Base-by-base conservation (phyloP, 257 asterid species). In the Gentiana straminea region DNA sequence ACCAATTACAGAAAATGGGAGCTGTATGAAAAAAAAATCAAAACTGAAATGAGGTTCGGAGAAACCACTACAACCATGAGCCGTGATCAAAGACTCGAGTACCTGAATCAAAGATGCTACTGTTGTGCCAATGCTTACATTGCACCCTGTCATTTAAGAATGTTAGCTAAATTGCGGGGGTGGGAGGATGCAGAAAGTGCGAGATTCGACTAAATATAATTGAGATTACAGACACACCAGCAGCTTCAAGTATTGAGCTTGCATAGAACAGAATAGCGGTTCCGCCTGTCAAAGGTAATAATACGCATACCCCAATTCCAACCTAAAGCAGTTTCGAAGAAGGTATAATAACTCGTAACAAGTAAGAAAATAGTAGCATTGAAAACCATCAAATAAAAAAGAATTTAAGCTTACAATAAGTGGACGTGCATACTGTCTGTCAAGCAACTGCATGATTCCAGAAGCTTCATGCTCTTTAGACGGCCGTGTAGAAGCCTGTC, bases 221-320 rank as follows among this genome's bases (percentile, higher is more conserved):
- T 0, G 46, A 41, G 46, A 3, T 7, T 51, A 4, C 33, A 7
- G 36, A 51, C 10, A 51, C 11, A 52, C 57, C 57, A 52, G 57
- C 57, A 32, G 41, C 57, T 34, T 13, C 57, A 32, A 52, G 34
- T 52, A 52, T 52, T 33, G 57, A 52, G 15, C 57, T 52, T 9
- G 57, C 57, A 52, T 52, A 52, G 34, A 52, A 52, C 2, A 52
- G 15, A 32, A 52, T 34, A 32, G 39, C 57, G 9, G 3, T 52
- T 8, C 12, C 8, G 41, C 57, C 57, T 33, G 39, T n/a, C 57
- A 35, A 52, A 52, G 57, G 15, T 6, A 34, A 1, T n/a, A 52
- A 34, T 8, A 52, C 10, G 9, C 15, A 34, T 52, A 52, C 39
- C 13, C 57, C 57, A n/a, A 52, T 34, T 52, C 57, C 57, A 8